A percentile compares a stretch with the other conserved stretches of the same genome.
Conservation (phyloP, 176 grass and related monocot genomes). For the Eragrostis curvula region DNA sequence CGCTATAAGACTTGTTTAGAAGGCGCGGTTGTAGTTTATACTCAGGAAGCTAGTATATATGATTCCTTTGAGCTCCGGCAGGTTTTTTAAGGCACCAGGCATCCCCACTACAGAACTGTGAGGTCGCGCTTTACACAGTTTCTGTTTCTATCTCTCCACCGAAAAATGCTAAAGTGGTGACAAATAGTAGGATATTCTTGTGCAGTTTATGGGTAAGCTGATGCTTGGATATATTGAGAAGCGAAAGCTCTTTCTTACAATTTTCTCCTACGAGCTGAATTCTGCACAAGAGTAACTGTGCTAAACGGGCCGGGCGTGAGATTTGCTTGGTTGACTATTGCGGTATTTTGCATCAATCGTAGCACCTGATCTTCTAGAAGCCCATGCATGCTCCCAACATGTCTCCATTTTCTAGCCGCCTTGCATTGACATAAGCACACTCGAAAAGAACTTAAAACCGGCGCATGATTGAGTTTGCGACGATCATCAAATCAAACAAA, state of each 20-base stretch:
- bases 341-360: neutral
- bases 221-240: neutral
- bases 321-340: neutral
- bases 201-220: neutral
- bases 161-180: neutral
- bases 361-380: constrained; percentile 35
- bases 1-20: neutral
- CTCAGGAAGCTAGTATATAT: neutral
- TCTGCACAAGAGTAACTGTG: neutral
- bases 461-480: neutral
- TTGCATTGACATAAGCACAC: constrained; percentile 26
- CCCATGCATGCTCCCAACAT: constrained; percentile 21
- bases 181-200: neutral
- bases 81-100: neutral
- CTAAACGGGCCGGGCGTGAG: neutral
- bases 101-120: too few species aligned
- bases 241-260: neutral
- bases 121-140: too few species aligned
- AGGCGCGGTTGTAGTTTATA: neutral
- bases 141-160: too few species aligned
- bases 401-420: constrained; percentile 24
- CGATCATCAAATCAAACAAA: constrained; percentile 13
- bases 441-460: neutral
- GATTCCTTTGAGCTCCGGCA: neutral
- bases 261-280: neutral